Evolutionary conservation across 2,329 filamentous ascomycete genomes (phyloP).

Genomic region (Onygenales sp.): DNA sequence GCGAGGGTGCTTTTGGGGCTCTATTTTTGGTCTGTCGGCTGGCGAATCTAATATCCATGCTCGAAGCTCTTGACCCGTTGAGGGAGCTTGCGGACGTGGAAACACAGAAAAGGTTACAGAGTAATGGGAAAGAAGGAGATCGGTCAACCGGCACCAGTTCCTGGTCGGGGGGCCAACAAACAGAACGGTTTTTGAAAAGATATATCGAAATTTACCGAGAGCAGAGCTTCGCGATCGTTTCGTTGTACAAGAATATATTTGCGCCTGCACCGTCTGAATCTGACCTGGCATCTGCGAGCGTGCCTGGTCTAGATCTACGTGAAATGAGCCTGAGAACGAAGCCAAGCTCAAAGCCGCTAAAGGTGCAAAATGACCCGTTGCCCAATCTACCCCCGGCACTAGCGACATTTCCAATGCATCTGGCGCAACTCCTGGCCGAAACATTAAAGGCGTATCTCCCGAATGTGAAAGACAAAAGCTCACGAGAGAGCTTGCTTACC

Average conservation of each 20-base stretch:
- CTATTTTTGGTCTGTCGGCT: conserved; percentile 83
- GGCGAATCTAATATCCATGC: conserved; percentile 65
- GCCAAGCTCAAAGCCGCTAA: conserved; percentile 14
- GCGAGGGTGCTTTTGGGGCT: conserved; percentile 66
- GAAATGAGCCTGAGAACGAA: conserved; percentile 14
- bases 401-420: conserved; percentile 72
- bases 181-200: conserved; percentile 84
- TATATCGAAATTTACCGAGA: conserved; percentile 97
- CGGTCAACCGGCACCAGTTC: conserved; percentile 10
- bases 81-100: conserved; percentile 87
- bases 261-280: conserved; percentile 43
- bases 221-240: conserved; percentile 91
- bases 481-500: conserved; percentile 78
- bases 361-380: conserved; percentile 21
- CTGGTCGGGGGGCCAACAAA: conserved; percentile 65
- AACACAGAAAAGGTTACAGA: conserved; percentile 37
- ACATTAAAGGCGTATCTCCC: conserved; percentile 70
- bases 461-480: conserved; percentile 67
- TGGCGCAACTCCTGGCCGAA: conserved; percentile 70
- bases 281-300: conserved; percentile 17
- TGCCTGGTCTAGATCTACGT: conserved; percentile 20
- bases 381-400: conserved; percentile 63
- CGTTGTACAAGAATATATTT: conserved; percentile 88
- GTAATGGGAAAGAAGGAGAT: conserved; percentile 15
- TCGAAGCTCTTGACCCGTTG: conserved; percentile 76